Evolutionary conservation across 257 asterid genomes (phyloP), one percentile per base, ranked within the genome.

Genomic region (Nicotiana attenuata): DNA sequence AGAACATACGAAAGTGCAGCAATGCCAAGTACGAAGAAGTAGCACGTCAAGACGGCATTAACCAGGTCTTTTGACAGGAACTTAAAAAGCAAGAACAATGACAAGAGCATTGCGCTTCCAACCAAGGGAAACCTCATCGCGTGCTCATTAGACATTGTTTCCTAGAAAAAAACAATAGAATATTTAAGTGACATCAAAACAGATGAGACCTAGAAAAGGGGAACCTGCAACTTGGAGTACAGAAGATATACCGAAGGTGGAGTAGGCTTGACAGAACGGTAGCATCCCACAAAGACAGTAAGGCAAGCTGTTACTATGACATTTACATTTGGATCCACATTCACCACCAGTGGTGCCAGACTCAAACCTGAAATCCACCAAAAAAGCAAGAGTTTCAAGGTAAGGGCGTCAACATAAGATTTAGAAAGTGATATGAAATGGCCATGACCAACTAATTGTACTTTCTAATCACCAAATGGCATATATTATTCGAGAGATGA

Each of bases 21-120:
- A 75, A 91, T 92, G 84, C 98, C 99, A 76, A 94, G 99, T 73
- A 96, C 90, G 79, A 94, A 92, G 86, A 96, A 96, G 85, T 96
- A 96, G 91, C 96, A 89, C 31, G 99, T 94, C 84, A 96, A 84
- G 19, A 94, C 98, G 45, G 98, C 97, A 90, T 96, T 96, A 50
- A 96, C 99, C 98, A 94, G 89, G 92, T 96, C 99, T 83, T 96
- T 96, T 0, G 99, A 93, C n/a, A 96, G 86, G 86, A 96, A 94
- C 87, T 96, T 96, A 85, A 96, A 96, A 35, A 96, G 99, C 80
- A 96, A 88, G 91, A 96, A 96, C 84, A 96, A 80, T 45, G 99
- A 96, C 89, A 94, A 85, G 88, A 96, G 90, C 97, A 94, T 89
- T 2, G 98, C 99, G 81, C 99, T 96, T 86, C 98, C 99, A 78